phyloP scores from a whole-genome alignment of 805 yeast genomes.

The Yueomyces sp. region DNA sequence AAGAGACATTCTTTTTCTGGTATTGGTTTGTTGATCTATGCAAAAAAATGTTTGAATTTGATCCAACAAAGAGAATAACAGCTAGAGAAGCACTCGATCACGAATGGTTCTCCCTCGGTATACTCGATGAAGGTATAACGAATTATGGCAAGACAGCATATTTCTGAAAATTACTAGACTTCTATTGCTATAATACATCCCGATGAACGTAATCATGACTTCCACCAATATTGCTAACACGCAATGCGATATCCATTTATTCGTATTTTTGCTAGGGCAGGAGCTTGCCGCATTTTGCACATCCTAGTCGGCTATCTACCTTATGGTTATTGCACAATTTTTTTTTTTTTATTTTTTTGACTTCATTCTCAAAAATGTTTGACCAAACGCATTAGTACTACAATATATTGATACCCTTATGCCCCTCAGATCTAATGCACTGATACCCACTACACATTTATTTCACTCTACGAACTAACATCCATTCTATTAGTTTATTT shows the following conservation, averaged over 20 bases:
- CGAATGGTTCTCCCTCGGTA: constrained; percentile 65
- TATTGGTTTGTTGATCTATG: constrained; percentile 62
- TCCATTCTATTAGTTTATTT: too few species aligned
- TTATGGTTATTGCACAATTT: too few species aligned
- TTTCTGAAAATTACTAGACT: not conserved
- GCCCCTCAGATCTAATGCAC: too few species aligned
- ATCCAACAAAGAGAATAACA: constrained; percentile 58
- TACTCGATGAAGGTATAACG: constrained; percentile 39
- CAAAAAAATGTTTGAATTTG: constrained; percentile 50
- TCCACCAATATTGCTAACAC: not conserved
- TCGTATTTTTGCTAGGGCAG: too few species aligned
- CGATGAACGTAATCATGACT: not conserved
- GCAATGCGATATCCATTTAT: not conserved
- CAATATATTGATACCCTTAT: too few species aligned
- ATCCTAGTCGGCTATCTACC: too few species aligned
- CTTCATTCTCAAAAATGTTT: too few species aligned
- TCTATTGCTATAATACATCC: not conserved
- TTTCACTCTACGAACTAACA: too few species aligned
- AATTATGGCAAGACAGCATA: constrained; percentile 10
- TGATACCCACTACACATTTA: too few species aligned
- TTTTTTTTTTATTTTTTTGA: too few species aligned
- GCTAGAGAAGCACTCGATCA: constrained; percentile 69
- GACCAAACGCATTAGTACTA: too few species aligned
- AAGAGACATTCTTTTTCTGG: constrained; percentile 71
- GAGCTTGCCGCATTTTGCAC: too few species aligned